A percentile compares a stretch with the other conserved stretches of the same genome.
Conservation (phyloP, 352 stramenopile genomes). For the Pythium apleroticum region DNA sequence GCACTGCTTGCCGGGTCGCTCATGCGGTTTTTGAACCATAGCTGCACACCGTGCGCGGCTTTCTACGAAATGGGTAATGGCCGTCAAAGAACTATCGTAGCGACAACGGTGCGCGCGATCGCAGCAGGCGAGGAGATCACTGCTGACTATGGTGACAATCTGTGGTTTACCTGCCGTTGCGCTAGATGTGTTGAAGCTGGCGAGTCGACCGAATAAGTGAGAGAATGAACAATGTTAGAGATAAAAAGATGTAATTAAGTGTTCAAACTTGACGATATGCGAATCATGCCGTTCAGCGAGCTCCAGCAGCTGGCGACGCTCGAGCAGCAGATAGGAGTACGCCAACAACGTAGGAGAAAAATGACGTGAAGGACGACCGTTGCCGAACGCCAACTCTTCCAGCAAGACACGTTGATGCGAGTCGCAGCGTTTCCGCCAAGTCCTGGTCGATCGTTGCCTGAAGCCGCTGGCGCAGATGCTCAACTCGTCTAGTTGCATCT, state of each 20-base stretch:
- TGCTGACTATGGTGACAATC: constrained; percentile 1
- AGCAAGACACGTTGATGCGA: no score
- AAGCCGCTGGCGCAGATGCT: no score
- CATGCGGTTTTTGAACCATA: constrained; percentile 12
- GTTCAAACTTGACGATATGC: background rate
- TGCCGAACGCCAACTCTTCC: background rate
- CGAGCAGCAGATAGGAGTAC: constrained; percentile 1
- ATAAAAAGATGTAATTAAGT: background rate
- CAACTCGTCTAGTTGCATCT: no score
- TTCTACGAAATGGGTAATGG: constrained; percentile 11
- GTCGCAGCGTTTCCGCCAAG: no score
- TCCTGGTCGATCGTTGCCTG: no score
- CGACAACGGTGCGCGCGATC: background rate
- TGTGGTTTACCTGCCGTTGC: constrained; percentile 2
- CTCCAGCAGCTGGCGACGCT: background rate
- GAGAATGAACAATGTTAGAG: background rate
- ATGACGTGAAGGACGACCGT: constrained; percentile 1
- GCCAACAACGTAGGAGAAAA: constrained; percentile 1
- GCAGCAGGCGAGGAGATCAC: constrained; percentile 11
- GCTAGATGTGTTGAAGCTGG: background rate
- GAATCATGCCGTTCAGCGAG: background rate
- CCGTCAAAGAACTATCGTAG: background rate
- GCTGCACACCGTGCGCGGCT: background rate
- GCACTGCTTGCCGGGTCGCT: background rate
- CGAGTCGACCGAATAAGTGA: background rate